Evolutionary conservation across 306 rosid genomes (phyloP).

Genomic region (Cucurbita argyrosperma): DNA sequence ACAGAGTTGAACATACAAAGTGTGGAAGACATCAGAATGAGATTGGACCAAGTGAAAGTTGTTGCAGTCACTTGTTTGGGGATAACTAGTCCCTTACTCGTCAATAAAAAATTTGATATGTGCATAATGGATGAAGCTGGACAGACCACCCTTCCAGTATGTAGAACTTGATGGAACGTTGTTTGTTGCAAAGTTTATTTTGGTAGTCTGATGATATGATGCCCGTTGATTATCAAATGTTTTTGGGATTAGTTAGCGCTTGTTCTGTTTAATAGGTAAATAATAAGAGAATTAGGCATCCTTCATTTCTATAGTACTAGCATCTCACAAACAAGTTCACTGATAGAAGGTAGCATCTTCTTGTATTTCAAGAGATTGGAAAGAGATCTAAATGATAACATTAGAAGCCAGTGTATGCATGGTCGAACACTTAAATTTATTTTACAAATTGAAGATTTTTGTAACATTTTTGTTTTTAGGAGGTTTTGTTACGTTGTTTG

Average conservation of each 20-base stretch:
- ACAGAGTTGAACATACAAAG: conserved; percentile 36
- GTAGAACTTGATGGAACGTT: conserved; percentile 2
- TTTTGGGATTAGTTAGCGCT: background rate
- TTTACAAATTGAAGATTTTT: background rate
- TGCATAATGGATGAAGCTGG: conserved; percentile 99
- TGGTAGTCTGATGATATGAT: conserved; percentile 3
- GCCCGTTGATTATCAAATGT: background rate
- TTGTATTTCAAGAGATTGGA: background rate
- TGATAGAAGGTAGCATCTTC: background rate
- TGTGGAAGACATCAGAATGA: conserved; percentile 52
- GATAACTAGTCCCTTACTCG: conserved; percentile 63
- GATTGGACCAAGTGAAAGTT: conserved; percentile 76
- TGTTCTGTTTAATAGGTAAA: background rate
- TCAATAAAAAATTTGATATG: conserved; percentile 66
- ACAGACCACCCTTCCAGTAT: conserved; percentile 88
- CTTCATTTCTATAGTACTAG: background rate
- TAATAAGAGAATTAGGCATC: background rate
- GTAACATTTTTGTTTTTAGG: background rate
- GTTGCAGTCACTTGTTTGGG: conserved; percentile 92
- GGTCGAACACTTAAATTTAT: background rate
- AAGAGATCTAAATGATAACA: background rate
- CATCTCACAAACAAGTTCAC: background rate
- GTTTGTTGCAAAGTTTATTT: conserved; percentile 2
- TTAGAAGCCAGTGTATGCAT: background rate
- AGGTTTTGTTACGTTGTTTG: background rate